These are phyloP conservation scores for Nigrograna mackinnonii DNA, from an alignment of 2,329 filamentous ascomycete genomes.

Conservation along the genomic window DNA sequence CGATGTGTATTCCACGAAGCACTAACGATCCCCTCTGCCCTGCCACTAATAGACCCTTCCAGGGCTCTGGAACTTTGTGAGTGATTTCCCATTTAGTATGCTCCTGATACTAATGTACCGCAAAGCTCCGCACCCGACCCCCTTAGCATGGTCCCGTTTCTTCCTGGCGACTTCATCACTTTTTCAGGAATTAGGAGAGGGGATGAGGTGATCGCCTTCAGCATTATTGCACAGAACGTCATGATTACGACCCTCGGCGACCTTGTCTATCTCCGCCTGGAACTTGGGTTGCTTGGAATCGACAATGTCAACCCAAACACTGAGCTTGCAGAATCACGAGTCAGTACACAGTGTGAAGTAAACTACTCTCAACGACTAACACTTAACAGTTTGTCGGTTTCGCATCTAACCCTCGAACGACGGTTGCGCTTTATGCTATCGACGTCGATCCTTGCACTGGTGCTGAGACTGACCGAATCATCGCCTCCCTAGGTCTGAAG, in stretches of 20 bases:
- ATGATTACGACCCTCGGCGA: constrained; percentile 28
- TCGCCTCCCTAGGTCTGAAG: constrained; percentile 26
- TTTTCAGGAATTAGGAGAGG: constrained; percentile 33
- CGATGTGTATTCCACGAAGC: constrained; percentile 54
- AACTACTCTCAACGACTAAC: not conserved
- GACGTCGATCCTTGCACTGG: constrained; percentile 44
- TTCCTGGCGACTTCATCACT: constrained; percentile 38
- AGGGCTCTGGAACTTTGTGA: constrained; percentile 7
- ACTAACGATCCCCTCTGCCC: constrained; percentile 35
- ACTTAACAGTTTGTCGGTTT: constrained; percentile 31
- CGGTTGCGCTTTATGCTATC: constrained; percentile 33
- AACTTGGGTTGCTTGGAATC: constrained; percentile 41
- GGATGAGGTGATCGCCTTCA: constrained; percentile 36
- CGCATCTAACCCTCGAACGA: constrained; percentile 28
- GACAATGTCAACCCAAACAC: constrained; percentile 24
- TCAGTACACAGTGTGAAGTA: not conserved
- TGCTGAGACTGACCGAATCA: constrained; percentile 27
- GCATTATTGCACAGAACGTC: constrained; percentile 35
- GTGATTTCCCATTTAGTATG: constrained; percentile 9
- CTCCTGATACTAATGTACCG: constrained; percentile 1
- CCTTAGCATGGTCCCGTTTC: constrained; percentile 39
- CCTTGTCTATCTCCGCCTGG: constrained; percentile 39
- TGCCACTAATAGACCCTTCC: constrained; percentile 27
- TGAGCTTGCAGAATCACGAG: constrained; percentile 29
- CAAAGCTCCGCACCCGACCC: constrained; percentile 26